A percentile compares a stretch with the other conserved stretches of the same genome.
Conservation (phyloP, 2,329 filamentous ascomycete species). For the Fusarium papillatum region DNA sequence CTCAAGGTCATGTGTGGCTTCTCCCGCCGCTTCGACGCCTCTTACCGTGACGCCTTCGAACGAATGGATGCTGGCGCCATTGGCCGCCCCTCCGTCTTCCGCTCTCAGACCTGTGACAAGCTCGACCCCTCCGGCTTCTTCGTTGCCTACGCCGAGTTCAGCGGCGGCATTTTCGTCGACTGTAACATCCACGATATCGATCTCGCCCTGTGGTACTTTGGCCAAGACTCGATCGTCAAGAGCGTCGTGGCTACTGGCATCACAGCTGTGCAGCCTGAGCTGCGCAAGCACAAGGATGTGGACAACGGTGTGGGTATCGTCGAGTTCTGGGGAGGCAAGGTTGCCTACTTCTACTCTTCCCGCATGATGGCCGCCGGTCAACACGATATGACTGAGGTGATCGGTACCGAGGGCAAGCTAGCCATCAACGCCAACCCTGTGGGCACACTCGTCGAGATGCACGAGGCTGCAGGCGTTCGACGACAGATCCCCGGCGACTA, state of each 20-base stretch:
- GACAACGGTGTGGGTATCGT: constrained; percentile 65
- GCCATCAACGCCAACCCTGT: constrained; percentile 71
- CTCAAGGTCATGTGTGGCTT: constrained; percentile 71
- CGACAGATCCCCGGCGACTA: constrained; percentile 73
- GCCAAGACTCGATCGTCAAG: constrained; percentile 48
- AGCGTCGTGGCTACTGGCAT: constrained; percentile 48
- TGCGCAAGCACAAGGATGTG: constrained; percentile 48
- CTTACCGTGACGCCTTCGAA: constrained; percentile 71
- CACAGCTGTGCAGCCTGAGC: constrained; percentile 48
- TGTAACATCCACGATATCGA: constrained; percentile 78
- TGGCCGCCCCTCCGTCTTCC: constrained; percentile 71
- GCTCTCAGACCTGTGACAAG: constrained; percentile 78
- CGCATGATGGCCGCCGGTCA: constrained; percentile 81
- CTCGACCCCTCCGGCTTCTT: constrained; percentile 77
- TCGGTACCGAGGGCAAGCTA: constrained; percentile 76
- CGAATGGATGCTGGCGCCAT: constrained; percentile 68
- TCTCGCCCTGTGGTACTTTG: constrained; percentile 51
- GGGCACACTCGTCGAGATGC: constrained; percentile 67
- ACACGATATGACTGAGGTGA: constrained; percentile 76
- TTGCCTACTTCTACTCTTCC: constrained; percentile 74
- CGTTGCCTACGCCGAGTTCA: constrained; percentile 75
- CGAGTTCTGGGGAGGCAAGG: constrained; percentile 74
- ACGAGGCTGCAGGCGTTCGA: constrained; percentile 63
- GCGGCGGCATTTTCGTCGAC: constrained; percentile 79
- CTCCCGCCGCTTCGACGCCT: constrained; percentile 69